Conservation (phyloP, 768 basidiomycete species). For the Lentinus tigrinus region DNA sequence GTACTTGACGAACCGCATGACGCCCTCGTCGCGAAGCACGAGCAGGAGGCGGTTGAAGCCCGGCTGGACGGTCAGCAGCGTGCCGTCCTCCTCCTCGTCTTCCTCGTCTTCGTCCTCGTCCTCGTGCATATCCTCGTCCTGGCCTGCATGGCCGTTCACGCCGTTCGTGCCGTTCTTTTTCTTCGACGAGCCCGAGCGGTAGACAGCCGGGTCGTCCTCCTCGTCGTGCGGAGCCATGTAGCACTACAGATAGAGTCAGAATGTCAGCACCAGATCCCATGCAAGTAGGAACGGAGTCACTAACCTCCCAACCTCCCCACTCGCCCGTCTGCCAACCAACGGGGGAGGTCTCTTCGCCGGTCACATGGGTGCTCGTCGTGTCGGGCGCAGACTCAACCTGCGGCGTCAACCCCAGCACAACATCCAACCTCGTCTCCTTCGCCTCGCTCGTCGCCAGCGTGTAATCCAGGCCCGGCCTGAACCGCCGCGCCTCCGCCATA, state of each 20-base stretch:
- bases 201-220: constrained; percentile 94
- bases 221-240: constrained; percentile 95
- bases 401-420: constrained; percentile 85
- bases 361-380: constrained; percentile 18
- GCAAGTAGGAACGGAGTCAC: constrained; percentile 20
- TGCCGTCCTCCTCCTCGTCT: constrained; percentile 65
- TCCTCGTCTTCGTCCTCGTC: constrained; percentile 35
- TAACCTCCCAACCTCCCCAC: constrained; percentile 94
- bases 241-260: constrained; percentile 46
- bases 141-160: constrained; percentile 17
- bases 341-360: constrained; percentile 29
- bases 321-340: constrained; percentile 68
- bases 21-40: constrained; percentile 88
- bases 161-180: constrained; percentile 1
- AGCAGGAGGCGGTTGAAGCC: constrained; percentile 88
- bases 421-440: constrained; percentile 79
- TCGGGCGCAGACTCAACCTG: constrained; percentile 37
- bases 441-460: constrained; percentile 89
- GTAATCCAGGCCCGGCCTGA: constrained; percentile 92
- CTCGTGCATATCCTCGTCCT: constrained; percentile 12
- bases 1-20: constrained; percentile 96
- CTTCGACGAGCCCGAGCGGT: constrained; percentile 50
- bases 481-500: constrained; percentile 79
- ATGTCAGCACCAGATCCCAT: constrained; percentile 4
- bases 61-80: constrained; percentile 82